Percentiles rank a stretch among this genome's conserved stretches.
Evolutionary conservation across 164 flowering plant genomes (phyloP).

Genomic region (Berberis thunbergii): DNA sequence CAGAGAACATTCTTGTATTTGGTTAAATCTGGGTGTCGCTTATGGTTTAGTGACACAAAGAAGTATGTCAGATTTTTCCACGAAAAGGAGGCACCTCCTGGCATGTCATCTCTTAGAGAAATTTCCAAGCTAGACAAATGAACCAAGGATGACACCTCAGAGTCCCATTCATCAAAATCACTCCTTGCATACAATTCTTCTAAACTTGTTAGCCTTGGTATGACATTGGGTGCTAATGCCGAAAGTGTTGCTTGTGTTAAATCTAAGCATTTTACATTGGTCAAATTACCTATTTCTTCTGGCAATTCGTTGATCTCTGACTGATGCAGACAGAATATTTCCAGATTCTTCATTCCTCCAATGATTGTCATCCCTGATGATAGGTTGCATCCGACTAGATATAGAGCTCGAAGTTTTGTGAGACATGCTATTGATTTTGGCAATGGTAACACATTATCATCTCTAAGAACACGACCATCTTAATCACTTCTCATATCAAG

Average conservation of each 20-base stretch:
- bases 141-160: slow-evolving; percentile 5
- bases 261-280: too few species aligned
- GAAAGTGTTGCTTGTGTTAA: too few species aligned
- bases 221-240: not conserved
- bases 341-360: not conserved
- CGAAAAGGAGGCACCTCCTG: not conserved
- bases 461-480: not conserved
- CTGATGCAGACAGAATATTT: too few species aligned
- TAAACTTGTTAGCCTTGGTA: slow-evolving; percentile 7
- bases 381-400: not conserved
- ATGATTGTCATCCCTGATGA: not conserved
- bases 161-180: slow-evolving; percentile 7
- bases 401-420: slow-evolving; percentile 7
- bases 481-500: slow-evolving; percentile 1
- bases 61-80: slow-evolving; percentile 6
- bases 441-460: not conserved
- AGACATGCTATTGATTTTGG: slow-evolving; percentile 5
- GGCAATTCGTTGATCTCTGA: too few species aligned
- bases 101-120: not conserved
- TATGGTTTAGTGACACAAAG: not conserved
- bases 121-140: not conserved
- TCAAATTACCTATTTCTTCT: too few species aligned
- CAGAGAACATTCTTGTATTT: not conserved
- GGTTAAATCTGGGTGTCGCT: not conserved
- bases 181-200: slow-evolving; percentile 7